Conservation (phyloP, 306 rosid genomes). For the Argentina anserina region DNA sequence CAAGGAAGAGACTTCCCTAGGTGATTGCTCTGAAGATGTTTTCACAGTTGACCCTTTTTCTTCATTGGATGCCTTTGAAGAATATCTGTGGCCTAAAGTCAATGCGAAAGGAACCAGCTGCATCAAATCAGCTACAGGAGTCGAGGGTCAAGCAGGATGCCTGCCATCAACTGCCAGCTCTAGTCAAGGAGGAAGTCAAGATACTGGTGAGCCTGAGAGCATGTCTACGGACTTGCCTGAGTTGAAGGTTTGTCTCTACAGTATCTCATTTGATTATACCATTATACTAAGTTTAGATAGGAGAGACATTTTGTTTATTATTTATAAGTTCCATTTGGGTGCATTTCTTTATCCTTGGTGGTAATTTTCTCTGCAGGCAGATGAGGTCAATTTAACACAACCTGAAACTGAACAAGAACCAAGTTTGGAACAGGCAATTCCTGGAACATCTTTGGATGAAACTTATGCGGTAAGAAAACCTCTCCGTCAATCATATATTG, state of each 20-base stretch:
- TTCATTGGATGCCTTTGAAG: conserved; percentile 66
- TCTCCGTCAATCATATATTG: conserved; percentile 7
- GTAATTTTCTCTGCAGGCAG: conserved; percentile 39
- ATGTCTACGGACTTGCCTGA: conserved; percentile 49
- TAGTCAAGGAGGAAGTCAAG: conserved; percentile 35
- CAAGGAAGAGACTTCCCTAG: conserved; percentile 61
- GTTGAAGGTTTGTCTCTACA: conserved; percentile 43
- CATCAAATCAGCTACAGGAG: conserved; percentile 30
- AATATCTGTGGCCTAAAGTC: conserved; percentile 76
- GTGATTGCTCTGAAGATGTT: conserved; percentile 54
- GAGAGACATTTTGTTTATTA: neutral
- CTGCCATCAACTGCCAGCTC: conserved; percentile 48
- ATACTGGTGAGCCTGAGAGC: conserved; percentile 27
- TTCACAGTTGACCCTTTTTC: conserved; percentile 73
- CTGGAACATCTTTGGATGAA: conserved; percentile 40
- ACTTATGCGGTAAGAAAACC: conserved; percentile 36
- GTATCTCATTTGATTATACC: conserved; percentile 9
- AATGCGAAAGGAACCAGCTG: conserved; percentile 28
- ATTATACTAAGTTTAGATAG: neutral
- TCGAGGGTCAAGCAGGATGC: conserved; percentile 42
- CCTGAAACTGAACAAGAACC: conserved; percentile 31
- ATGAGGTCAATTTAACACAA: conserved; percentile 29
- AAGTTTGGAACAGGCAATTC: conserved; percentile 25
- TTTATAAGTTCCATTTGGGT: neutral
- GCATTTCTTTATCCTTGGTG: neutral